A percentile compares a stretch with the other conserved stretches of the same genome.
phyloP scores from a whole-genome alignment of 441 rosid species.

The Raphanus hybrid region DNA sequence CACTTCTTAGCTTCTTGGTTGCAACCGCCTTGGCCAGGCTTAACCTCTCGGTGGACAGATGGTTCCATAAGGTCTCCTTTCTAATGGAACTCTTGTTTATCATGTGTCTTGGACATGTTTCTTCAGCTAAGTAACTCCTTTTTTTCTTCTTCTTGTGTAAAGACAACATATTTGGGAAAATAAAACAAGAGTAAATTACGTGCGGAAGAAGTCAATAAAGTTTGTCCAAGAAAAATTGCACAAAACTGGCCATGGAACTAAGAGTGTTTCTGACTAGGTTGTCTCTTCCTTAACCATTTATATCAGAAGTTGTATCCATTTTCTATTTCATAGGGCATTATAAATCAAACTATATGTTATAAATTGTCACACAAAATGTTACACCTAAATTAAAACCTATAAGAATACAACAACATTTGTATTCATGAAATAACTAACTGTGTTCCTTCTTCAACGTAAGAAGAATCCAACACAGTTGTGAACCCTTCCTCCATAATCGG shows the following conservation, averaged over 20 bases:
- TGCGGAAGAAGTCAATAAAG: constrained; percentile 19
- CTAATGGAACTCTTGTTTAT: too few species aligned
- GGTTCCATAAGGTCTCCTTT: constrained; percentile 44
- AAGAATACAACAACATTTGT: neutral
- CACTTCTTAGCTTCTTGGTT: constrained; percentile 40
- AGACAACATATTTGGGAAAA: neutral
- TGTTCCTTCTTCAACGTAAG: constrained; percentile 20
- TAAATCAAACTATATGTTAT: constrained; percentile 6
- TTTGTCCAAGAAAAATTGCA: constrained; percentile 35
- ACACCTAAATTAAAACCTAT: neutral
- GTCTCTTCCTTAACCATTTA: neutral
- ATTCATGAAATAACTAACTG: constrained; percentile 26
- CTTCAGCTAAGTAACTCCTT: too few species aligned
- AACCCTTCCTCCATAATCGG: constrained; percentile 66
- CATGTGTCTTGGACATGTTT: too few species aligned
- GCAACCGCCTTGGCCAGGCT: constrained; percentile 48
- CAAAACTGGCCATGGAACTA: constrained; percentile 16
- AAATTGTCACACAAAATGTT: constrained; percentile 15
- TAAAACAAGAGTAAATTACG: neutral
- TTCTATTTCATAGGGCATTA: neutral
- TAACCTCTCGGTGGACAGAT: constrained; percentile 49
- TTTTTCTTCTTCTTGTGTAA: neutral
- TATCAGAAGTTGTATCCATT: neutral
- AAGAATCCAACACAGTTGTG: constrained; percentile 25
- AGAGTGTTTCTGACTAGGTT: constrained; percentile 33